Percentiles rank a stretch among this genome's conserved stretches.
Evolutionary conservation across 306 rosid genomes (phyloP).

Genomic region (Parietaria judaica): DNA sequence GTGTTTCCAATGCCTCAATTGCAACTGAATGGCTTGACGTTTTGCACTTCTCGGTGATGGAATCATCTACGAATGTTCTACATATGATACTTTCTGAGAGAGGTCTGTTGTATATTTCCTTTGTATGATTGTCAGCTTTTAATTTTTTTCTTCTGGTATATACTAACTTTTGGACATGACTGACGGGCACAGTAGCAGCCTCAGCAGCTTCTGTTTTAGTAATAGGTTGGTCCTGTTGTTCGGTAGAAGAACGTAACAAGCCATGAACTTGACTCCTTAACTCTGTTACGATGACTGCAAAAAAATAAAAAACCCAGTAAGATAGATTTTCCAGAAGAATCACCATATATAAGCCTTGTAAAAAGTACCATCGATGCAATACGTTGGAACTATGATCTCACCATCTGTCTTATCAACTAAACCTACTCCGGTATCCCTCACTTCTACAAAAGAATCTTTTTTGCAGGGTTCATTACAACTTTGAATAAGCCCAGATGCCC

Average conservation of each 20-base stretch:
- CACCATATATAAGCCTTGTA: neutral
- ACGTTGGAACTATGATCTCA: constrained; percentile 13
- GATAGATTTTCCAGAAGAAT: neutral
- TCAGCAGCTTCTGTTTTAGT: constrained; percentile 24
- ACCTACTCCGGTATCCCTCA: constrained; percentile 8
- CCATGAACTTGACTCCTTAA: constrained; percentile 20
- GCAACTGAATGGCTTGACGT: constrained; percentile 24
- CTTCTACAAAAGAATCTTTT: constrained; percentile 28
- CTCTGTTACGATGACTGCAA: constrained; percentile 22
- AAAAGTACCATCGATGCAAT: neutral
- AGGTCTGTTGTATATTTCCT: constrained; percentile 21
- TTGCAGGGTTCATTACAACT: constrained; percentile 22
- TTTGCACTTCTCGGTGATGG: constrained; percentile 25
- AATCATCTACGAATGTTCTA: constrained; percentile 27
- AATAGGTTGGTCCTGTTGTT: constrained; percentile 27
- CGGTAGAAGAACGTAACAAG: constrained; percentile 21
- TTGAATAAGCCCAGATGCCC: constrained; percentile 32
- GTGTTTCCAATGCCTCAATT: constrained; percentile 26
- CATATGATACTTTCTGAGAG: constrained; percentile 25
- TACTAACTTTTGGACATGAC: constrained; percentile 33
- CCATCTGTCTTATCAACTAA: neutral
- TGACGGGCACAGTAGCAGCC: constrained; percentile 20
- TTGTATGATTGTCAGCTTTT: constrained; percentile 17
- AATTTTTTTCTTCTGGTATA: constrained; percentile 54
- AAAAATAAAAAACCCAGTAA: constrained; percentile 3